Evolutionary conservation across 352 stramenopile species (phyloP).

Genomic region (Phytophthora cryptogea): DNA sequence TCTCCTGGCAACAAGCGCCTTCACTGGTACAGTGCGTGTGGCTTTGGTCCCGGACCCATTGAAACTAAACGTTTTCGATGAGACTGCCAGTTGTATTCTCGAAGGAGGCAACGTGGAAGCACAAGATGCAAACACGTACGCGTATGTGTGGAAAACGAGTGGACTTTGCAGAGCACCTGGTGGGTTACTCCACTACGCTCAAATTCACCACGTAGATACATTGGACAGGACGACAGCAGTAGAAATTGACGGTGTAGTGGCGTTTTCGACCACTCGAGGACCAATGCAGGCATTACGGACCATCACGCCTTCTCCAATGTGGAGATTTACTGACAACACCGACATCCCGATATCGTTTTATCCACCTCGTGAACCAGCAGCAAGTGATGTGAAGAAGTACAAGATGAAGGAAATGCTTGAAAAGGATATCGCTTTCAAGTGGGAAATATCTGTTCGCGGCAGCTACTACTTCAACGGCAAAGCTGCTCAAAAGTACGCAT

Average conservation of each 20-base stretch:
- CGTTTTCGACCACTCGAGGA: conserved; percentile 49
- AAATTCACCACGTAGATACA: conserved; percentile 50
- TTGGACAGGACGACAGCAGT: conserved; percentile 40
- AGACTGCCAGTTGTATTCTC: conserved; percentile 32
- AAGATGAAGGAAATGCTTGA: conserved; percentile 28
- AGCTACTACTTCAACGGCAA: conserved; percentile 51
- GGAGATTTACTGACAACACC: conserved; percentile 38
- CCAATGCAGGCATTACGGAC: conserved; percentile 40
- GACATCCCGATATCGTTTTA: conserved; percentile 39
- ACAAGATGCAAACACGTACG: conserved; percentile 36
- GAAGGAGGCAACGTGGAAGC: conserved; percentile 40
- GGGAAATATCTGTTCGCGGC: conserved; percentile 24
- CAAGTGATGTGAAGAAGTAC: conserved; percentile 12
- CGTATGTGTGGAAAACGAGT: conserved; percentile 48
- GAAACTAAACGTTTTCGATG: conserved; percentile 32
- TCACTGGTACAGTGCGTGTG: conserved; percentile 26
- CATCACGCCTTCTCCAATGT: conserved; percentile 28
- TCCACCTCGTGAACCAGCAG: conserved; percentile 20
- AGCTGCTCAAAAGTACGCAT: conserved; percentile 40
- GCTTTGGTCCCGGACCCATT: conserved; percentile 19
- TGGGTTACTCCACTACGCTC: conserved; percentile 52
- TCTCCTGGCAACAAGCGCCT: conserved; percentile 17
- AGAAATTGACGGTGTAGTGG: conserved; percentile 14
- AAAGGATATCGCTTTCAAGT: conserved; percentile 30
- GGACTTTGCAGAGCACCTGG: conserved; percentile 28